phyloP scores from a whole-genome alignment of 306 rosid genomes.

The Calophaca sinica region DNA sequence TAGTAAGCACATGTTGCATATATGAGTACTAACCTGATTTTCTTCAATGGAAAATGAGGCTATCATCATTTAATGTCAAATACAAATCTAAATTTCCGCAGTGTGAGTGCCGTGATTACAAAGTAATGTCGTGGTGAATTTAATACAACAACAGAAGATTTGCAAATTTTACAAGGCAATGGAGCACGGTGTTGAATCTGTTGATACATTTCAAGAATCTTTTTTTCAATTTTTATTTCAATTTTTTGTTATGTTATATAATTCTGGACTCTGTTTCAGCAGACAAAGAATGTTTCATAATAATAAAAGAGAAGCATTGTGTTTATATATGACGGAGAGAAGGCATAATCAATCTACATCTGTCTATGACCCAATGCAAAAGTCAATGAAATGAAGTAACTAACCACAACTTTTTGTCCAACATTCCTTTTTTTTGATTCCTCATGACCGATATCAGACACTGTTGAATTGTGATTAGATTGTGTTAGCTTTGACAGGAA shows the following conservation, averaged over 20 bases:
- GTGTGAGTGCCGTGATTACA: conserved; percentile 12
- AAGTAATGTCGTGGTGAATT: conserved; percentile 29
- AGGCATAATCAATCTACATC: conserved; percentile 36
- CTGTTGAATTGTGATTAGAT: conserved; percentile 56
- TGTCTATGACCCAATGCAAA: conserved; percentile 26
- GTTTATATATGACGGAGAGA: neutral
- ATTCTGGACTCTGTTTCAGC: conserved; percentile 18
- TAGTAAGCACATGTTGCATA: conserved; percentile 29
- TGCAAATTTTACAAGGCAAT: conserved; percentile 20
- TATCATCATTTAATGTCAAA: conserved; percentile 35
- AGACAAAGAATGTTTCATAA: conserved; percentile 2
- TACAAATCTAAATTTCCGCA: conserved; percentile 24
- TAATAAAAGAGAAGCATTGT: conserved; percentile 18
- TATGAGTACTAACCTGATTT: conserved; percentile 18
- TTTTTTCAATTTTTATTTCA: neutral
- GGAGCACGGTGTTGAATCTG: conserved; percentile 3
- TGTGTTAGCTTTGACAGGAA: conserved; percentile 75
- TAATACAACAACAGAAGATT: conserved; percentile 20
- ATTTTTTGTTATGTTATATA: neutral
- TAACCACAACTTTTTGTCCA: conserved; percentile 89
- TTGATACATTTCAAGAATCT: neutral
- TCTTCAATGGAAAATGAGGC: conserved; percentile 41
- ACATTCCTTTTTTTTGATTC: conserved; percentile 82
- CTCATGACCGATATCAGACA: conserved; percentile 52
- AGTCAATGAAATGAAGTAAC: conserved; percentile 48